Percentiles rank a stretch among this genome's conserved stretches.
Evolutionary conservation across 495 filamentous ascomycete species (phyloP).

Genomic region (Podospora sp.): DNA sequence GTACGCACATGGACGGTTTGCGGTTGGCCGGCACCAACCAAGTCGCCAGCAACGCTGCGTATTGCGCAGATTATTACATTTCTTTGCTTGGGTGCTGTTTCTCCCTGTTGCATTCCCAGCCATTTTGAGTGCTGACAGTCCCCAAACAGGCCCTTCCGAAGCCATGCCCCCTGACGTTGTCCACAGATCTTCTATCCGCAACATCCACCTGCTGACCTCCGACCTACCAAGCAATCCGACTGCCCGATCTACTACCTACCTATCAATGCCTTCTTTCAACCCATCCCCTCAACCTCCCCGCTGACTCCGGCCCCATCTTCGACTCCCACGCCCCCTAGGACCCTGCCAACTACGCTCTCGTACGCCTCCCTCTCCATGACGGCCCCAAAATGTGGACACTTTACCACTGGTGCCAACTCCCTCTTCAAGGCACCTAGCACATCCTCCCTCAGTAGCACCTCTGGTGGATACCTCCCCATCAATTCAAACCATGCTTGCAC

Average conservation of each 20-base stretch:
- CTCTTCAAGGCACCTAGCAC: slow-evolving; percentile 35
- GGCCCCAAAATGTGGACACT: slow-evolving; percentile 49
- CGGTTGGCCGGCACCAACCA: background rate
- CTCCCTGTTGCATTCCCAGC: background rate
- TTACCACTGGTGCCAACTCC: slow-evolving; percentile 38
- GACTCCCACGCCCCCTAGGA: slow-evolving; percentile 12
- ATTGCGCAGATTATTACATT: background rate
- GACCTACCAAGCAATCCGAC: background rate
- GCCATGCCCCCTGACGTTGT: background rate
- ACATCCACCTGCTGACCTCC: background rate
- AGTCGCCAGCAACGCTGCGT: background rate
- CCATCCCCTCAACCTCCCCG: background rate
- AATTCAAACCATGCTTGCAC: slow-evolving; percentile 58
- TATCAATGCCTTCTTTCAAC: background rate
- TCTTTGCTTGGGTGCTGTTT: background rate
- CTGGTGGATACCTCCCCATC: slow-evolving; percentile 31
- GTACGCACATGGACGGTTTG: background rate
- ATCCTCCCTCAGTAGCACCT: slow-evolving; percentile 25
- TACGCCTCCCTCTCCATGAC: slow-evolving; percentile 43
- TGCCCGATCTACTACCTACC: background rate
- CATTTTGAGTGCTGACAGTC: background rate
- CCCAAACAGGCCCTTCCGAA: background rate
- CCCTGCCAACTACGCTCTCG: slow-evolving; percentile 42
- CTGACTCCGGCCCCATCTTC: background rate
- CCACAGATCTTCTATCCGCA: background rate